Base-by-base conservation (phyloP, 1,139 yeast genomes). In the Lodderomyces jiufengensis region DNA sequence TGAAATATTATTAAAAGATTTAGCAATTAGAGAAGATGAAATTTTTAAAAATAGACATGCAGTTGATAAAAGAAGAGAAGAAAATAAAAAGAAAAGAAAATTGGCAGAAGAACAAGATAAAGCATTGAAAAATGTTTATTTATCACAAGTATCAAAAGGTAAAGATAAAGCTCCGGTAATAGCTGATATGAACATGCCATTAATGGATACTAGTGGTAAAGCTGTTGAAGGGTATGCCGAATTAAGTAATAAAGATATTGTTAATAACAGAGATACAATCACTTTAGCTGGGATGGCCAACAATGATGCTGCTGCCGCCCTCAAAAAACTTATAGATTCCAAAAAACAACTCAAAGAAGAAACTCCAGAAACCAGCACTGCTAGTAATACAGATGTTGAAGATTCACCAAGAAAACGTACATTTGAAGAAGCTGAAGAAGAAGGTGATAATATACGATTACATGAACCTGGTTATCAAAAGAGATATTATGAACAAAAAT, bases 391-490 rank as follows among this genome's bases (percentile, higher is more conserved):
- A 1, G 42, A 11, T 45, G 27, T 18, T 23, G 37, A 34, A 22
- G 20, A 16, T n/a, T 5, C 47, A 22, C n/a, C 47, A 8, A 46
- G 47, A 29, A 51, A 49, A 43, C 46, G 54, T 36, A 24, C 45
- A 9, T 29, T 43, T 18, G 51, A 47, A 8, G 55, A 51, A 15
- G 35, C 25, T 16, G 47, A 39, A n/a, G 40, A 29, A 2, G 39
- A 37, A 25, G 73, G 65, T 27, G 95, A 84, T 46, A 69, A 70
- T 12, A 81, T 90, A 23, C 73, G 80, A 48, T 61, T 87, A 44
- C 83, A 86, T 79, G 95, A 87, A 53, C 82, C 94, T 0, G 98
- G 98, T 0, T 92, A 86, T 59, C 77, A 77, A 41, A 78, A 76
- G 38, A 69, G 98, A 35, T 92, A 92, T 59, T 94, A 94, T 54